Percentiles rank a stretch among this genome's conserved stretches.
phyloP scores from a whole-genome alignment of 352 stramenopile species.

The Thalassiosira pacifica region DNA sequence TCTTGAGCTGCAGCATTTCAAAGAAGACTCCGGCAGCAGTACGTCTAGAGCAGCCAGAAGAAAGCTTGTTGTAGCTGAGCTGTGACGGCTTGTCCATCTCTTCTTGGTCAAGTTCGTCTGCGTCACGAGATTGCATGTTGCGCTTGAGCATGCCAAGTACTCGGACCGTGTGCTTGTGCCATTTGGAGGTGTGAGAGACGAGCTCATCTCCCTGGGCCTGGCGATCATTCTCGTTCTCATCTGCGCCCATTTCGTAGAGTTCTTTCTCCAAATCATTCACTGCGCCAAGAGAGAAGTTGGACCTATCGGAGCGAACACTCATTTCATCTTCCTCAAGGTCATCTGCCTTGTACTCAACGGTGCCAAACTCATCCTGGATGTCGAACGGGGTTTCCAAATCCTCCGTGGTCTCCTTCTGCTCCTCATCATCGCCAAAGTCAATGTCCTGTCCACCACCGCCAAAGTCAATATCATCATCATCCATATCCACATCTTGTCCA shows the following conservation, averaged over 20 bases:
- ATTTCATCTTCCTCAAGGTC: slow-evolving; percentile 63
- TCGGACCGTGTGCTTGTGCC: slow-evolving; percentile 97
- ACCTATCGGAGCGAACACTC: slow-evolving; percentile 53
- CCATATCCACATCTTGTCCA: slow-evolving; percentile 44
- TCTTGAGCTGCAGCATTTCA: slow-evolving; percentile 96
- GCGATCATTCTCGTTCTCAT: slow-evolving; percentile 58
- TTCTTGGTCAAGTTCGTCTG: slow-evolving; percentile 44
- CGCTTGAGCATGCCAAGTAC: slow-evolving; percentile 86
- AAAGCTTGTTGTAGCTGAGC: slow-evolving; percentile 76
- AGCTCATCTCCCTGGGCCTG: slow-evolving; percentile 70
- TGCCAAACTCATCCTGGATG: slow-evolving; percentile 58
- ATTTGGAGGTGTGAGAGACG: slow-evolving; percentile 91
- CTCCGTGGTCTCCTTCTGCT: slow-evolving; percentile 48
- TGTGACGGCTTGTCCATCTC: slow-evolving; percentile 53
- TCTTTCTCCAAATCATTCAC: slow-evolving; percentile 83
- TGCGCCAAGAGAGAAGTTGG: slow-evolving; percentile 72
- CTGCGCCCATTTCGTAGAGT: slow-evolving; percentile 62
- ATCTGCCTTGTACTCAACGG: slow-evolving; percentile 45
- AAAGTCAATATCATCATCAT: slow-evolving; percentile 69
- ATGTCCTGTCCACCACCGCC: slow-evolving; percentile 47
- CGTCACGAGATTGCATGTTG: slow-evolving; percentile 65
- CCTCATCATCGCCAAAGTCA: slow-evolving; percentile 46
- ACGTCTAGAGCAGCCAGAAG: slow-evolving; percentile 73
- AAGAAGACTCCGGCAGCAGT: slow-evolving; percentile 96
- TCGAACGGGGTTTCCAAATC: slow-evolving; percentile 51